Evolutionary conservation across 1,284 basidiomycete species (phyloP).

Genomic region (Jaminaea rosea): DNA sequence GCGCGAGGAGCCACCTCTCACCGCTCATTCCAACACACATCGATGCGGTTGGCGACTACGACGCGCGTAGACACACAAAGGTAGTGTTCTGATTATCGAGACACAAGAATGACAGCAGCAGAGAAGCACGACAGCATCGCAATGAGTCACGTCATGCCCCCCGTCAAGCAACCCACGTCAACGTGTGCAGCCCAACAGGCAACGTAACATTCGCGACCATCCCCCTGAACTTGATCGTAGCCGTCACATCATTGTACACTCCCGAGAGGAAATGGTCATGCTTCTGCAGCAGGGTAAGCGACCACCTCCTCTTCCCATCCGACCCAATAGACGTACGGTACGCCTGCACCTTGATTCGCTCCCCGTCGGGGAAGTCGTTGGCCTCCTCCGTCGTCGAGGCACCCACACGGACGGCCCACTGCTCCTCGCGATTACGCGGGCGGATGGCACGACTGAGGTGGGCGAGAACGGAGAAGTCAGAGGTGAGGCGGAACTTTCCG

Average conservation of each 20-base stretch:
- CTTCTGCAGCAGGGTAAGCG: slow-evolving; percentile 23
- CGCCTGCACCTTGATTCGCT: slow-evolving; percentile 14
- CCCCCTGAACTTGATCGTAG: not conserved
- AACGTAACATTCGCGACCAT: slow-evolving; percentile 3
- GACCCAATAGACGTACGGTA: slow-evolving; percentile 18
- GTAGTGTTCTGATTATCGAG: too few species aligned
- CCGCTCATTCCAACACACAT: too few species aligned
- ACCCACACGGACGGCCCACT: slow-evolving; percentile 10
- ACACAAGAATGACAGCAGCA: too few species aligned
- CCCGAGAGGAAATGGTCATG: slow-evolving; percentile 18
- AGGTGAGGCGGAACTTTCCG: slow-evolving; percentile 12
- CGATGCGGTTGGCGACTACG: too few species aligned
- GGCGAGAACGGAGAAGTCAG: slow-evolving; percentile 16
- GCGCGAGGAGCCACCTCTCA: too few species aligned
- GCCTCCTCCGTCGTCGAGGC: slow-evolving; percentile 19
- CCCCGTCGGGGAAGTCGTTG: slow-evolving; percentile 8
- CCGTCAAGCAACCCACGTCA: not conserved
- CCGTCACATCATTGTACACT: slow-evolving; percentile 1
- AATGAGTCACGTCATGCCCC: too few species aligned
- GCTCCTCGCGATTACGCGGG: slow-evolving; percentile 7
- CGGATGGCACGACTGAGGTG: slow-evolving; percentile 23
- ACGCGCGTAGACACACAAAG: too few species aligned
- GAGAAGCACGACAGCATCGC: too few species aligned
- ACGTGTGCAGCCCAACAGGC: slow-evolving; percentile 1
- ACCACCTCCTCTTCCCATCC: slow-evolving; percentile 14